phyloP scores from a whole-genome alignment of 805 yeast species.

The Clavispora asparagi region DNA sequence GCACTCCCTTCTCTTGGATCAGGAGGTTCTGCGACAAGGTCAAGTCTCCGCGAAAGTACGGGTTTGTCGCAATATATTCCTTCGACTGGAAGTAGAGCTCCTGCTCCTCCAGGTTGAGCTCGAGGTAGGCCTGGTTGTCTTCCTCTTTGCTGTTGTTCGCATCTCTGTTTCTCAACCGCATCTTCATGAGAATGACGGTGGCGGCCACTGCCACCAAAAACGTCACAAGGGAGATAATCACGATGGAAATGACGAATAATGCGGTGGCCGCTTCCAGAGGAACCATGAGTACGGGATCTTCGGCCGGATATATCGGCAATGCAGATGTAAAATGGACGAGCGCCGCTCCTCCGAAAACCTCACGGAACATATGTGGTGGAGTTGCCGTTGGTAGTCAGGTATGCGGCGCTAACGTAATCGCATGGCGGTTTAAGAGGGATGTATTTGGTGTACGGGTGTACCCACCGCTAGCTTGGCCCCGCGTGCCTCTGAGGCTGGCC shows the following conservation, averaged over 20 bases:
- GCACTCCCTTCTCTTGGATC: constrained; percentile 82
- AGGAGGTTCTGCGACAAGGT: constrained; percentile 54
- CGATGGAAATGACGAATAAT: neutral
- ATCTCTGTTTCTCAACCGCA: neutral
- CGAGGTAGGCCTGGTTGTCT: constrained; percentile 20
- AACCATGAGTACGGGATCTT: neutral
- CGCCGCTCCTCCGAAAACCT: neutral
- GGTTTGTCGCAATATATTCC: constrained; percentile 35
- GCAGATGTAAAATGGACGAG: neutral
- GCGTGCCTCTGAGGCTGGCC: neutral
- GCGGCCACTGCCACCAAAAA: neutral
- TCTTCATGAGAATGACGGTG: neutral
- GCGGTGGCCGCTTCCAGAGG: neutral
- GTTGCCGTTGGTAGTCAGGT: neutral
- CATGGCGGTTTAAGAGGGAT: neutral
- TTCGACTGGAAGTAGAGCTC: constrained; percentile 64
- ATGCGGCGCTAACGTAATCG: neutral
- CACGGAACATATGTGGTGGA: neutral
- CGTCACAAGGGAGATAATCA: neutral
- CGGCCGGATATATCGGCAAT: neutral
- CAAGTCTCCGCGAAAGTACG: constrained; percentile 38
- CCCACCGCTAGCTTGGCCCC: neutral
- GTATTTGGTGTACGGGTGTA: neutral
- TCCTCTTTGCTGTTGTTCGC: constrained; percentile 8
- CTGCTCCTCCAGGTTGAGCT: constrained; percentile 63